Conservation (phyloP, 2,329 filamentous ascomycete species). For the Tolypocladium album region DNA sequence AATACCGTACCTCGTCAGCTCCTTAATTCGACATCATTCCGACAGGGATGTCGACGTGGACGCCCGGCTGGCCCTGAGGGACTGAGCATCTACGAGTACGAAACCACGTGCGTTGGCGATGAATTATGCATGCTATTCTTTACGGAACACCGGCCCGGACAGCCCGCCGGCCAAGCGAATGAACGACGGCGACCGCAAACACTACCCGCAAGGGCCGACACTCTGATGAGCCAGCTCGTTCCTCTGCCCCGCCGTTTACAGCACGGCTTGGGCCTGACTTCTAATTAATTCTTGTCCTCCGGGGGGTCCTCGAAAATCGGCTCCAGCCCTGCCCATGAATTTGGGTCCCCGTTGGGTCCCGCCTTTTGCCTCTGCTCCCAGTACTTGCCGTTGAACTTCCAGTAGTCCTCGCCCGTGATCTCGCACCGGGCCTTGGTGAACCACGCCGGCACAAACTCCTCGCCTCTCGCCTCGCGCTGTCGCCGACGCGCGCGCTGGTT, state of each 20-base stretch:
- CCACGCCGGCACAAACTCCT: conserved; percentile 79
- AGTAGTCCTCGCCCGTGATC: conserved; percentile 79
- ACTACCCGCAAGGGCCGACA: neutral
- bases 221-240: neutral
- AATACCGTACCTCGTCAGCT: neutral
- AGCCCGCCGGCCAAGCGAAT: neutral
- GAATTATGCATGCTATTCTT: neutral
- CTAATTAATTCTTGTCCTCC: neutral
- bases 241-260: neutral
- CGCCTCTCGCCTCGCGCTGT: conserved; percentile 62
- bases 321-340: conserved; percentile 62
- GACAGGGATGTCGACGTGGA: neutral
- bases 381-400: conserved; percentile 82
- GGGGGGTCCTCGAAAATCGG: conserved; percentile 50
- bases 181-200: neutral
- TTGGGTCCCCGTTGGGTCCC: conserved; percentile 42
- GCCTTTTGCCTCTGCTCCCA: conserved; percentile 66
- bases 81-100: neutral
- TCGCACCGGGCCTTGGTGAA: conserved; percentile 65
- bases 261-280: neutral
- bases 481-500: conserved; percentile 71
- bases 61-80: neutral
- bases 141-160: neutral
- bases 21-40: neutral
- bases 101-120: neutral